Base-by-base conservation (phyloP, 2,329 filamentous ascomycete species). In the Herpomyces periplanetae region DNA sequence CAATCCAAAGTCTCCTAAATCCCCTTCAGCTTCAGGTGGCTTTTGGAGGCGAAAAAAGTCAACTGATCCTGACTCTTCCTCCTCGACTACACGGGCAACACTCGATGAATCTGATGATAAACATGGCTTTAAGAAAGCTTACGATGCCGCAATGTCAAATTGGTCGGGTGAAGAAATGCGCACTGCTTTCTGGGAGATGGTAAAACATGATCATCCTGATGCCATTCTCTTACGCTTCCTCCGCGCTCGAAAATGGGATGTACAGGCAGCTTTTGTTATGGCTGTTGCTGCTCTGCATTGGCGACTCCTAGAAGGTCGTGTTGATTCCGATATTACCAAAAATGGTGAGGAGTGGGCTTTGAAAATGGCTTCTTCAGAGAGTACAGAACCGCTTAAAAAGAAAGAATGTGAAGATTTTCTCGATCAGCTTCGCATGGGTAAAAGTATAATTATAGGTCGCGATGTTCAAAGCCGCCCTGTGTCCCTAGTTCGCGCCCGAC, bases 171-270 rank as follows among this genome's bases (percentile, higher is more conserved):
- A 84, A 30, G 49, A 62, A 16, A 54, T 96, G 27, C 56, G 71
- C 20, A 45, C 49, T 8, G 60, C 71, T 0, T 64, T 91, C 33
- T 91, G 80, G 80, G 51, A 44, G 27, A 85, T 88, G 69, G 54
- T 75, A 23, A 96, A 91, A 44, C 62, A 80, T 31, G 80, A 96
- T 33, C 57, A 91, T 34, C 80, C 80, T 0, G 80, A 96, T 39
- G 63, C 61, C 2, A 44, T 84, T 8, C 42, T 75, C 8, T 42
- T 87, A 22, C 57, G 71, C 16, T 87, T 85, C 37, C 44, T 87
- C 22, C 50, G 71, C 19, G 71, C 71, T n/a, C 51, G 71, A 17
- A 85, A 85, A 40, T 96, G 80, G 80, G 69, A 96, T 33, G 58
- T 87, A 8, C 62, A 87, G 19, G 71, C 69, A 34, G 80, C 80